Percentiles rank a stretch among this genome's conserved stretches.
Evolutionary conservation across 2,329 filamentous ascomycete genomes (phyloP).

Genomic region (Neonectria punicea): DNA sequence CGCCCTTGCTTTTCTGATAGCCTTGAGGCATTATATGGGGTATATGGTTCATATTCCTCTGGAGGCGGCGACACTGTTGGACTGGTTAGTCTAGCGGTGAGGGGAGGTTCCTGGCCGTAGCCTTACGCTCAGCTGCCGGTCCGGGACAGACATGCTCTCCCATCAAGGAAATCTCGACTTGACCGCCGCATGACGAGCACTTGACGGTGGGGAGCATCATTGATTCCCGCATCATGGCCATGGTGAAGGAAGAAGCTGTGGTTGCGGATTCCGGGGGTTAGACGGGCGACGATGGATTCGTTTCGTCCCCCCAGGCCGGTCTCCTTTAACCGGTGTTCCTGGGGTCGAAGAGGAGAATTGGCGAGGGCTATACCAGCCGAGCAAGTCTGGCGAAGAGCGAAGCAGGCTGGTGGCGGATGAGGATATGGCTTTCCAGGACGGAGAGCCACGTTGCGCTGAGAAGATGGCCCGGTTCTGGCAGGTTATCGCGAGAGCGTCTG

Average conservation of each 20-base stretch:
- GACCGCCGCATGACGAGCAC: conserved; percentile 81
- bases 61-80: conserved; percentile 52
- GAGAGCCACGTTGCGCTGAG: conserved; percentile 23
- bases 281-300: conserved; percentile 21
- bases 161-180: conserved; percentile 87
- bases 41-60: conserved; percentile 45
- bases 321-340: conserved; percentile 42
- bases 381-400: conserved; percentile 2
- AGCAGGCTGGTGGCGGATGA: background rate
- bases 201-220: conserved; percentile 85
- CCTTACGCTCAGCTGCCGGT: conserved; percentile 60
- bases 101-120: conserved; percentile 5
- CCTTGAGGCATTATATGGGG: conserved; percentile 40
- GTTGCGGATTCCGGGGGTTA: conserved; percentile 9
- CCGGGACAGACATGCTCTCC: conserved; percentile 81
- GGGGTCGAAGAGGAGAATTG: conserved; percentile 29
- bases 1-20: conserved; percentile 52
- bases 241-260: conserved; percentile 42
- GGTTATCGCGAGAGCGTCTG: conserved; percentile 2
- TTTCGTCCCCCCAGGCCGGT: conserved; percentile 45
- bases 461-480: conserved; percentile 5
- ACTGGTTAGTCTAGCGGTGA: conserved; percentile 16
- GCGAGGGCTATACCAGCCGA: conserved; percentile 2
- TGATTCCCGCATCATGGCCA: conserved; percentile 68
- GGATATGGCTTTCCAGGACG: background rate